phyloP scores from a whole-genome alignment of 352 stramenopile genomes.

The Globisporangium mamillatum region DNA sequence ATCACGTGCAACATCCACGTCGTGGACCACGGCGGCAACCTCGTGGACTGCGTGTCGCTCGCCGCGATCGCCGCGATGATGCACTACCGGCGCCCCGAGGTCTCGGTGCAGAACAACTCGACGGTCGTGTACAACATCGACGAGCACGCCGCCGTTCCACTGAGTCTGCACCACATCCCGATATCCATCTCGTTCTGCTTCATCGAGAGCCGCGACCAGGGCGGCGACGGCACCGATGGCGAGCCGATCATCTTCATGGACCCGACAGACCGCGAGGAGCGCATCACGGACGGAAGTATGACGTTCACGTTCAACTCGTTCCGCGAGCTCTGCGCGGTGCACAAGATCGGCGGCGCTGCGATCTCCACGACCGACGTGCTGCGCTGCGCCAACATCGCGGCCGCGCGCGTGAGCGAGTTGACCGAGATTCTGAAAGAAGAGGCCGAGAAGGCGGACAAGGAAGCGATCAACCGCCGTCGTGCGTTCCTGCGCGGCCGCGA shows the following conservation, averaged over 20 bases:
- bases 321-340: conserved; percentile 86
- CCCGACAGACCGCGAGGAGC: conserved; percentile 87
- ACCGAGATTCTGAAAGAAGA: conserved; percentile 79
- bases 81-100: conserved; percentile 92
- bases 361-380: conserved; percentile 67
- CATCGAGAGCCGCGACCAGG: conserved; percentile 34
- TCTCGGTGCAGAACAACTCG: conserved; percentile 58
- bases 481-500: conserved; percentile 69
- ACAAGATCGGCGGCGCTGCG: conserved; percentile 86
- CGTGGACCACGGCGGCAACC: conserved; percentile 91
- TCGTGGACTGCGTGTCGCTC: conserved; percentile 90
- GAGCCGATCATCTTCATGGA: conserved; percentile 83
- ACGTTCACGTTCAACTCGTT: conserved; percentile 92
- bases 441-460: conserved; percentile 67
- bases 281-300: conserved; percentile 80
- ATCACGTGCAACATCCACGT: conserved; percentile 91
- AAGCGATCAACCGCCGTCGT: conserved; percentile 59
- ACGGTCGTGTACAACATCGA: conserved; percentile 80
- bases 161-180: conserved; percentile 95
- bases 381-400: conserved; percentile 72
- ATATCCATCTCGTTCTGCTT: conserved; percentile 94
- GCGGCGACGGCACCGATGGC: conserved; percentile 20
- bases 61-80: conserved; percentile 92
- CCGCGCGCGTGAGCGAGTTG: conserved; percentile 71
- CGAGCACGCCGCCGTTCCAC: conserved; percentile 88